These are phyloP conservation scores for Aspergillus melleus DNA, from an alignment of 2,329 filamentous ascomycete species.

Conservation along the genomic window DNA sequence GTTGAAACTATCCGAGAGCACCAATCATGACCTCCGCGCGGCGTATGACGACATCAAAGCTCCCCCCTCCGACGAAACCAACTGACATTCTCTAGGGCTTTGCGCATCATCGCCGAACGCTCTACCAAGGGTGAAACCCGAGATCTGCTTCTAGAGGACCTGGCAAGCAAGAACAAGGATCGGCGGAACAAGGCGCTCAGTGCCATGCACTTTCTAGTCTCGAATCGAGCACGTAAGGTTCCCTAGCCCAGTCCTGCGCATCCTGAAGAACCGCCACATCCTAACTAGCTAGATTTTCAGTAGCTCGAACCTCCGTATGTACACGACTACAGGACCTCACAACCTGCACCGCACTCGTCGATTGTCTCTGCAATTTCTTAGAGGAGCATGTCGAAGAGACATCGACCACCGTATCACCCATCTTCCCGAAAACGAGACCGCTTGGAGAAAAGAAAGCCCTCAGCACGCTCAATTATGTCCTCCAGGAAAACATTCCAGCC, in stretches of 20 bases:
- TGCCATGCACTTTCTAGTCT: slow-evolving; percentile 45
- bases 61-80: background rate
- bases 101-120: slow-evolving; percentile 49
- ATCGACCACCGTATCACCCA: slow-evolving; percentile 36
- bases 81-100: slow-evolving; percentile 31
- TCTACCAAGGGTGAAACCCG: slow-evolving; percentile 42
- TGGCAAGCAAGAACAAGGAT: slow-evolving; percentile 40
- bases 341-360: slow-evolving; percentile 41
- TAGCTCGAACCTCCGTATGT: slow-evolving; percentile 38
- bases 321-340: slow-evolving; percentile 34
- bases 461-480: slow-evolving; percentile 60
- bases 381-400: slow-evolving; percentile 39
- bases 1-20: slow-evolving; percentile 66
- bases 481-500: slow-evolving; percentile 59
- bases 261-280: background rate
- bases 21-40: slow-evolving; percentile 71
- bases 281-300: slow-evolving; percentile 21
- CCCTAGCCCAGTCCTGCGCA: background rate
- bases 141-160: slow-evolving; percentile 42
- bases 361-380: slow-evolving; percentile 44
- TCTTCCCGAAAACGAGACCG: slow-evolving; percentile 42
- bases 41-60: slow-evolving; percentile 49
- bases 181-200: slow-evolving; percentile 43
- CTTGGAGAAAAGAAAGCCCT: slow-evolving; percentile 45
- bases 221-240: slow-evolving; percentile 38